phyloP scores from a whole-genome alignment of 352 stramenopile genomes.

The Globisporangium okanoganense region DNA sequence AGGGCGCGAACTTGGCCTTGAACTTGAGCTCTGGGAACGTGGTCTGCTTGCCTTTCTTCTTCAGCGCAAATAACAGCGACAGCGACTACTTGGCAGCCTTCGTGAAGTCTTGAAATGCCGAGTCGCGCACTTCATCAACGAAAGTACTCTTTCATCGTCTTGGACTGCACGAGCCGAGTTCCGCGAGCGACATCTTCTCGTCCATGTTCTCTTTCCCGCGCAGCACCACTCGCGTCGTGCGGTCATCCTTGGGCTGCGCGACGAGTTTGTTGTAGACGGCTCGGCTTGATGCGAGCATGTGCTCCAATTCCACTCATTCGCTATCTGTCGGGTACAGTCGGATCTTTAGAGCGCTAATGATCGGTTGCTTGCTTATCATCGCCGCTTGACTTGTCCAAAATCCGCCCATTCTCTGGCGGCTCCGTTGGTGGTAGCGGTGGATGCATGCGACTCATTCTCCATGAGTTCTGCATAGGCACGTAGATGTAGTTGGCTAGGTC shows the following conservation, averaged over 20 bases:
- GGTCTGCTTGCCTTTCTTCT: not conserved
- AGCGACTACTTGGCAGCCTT: not conserved
- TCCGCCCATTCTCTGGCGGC: not conserved
- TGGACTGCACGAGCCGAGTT: not conserved
- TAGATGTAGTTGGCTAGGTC: not conserved
- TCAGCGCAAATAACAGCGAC: not conserved
- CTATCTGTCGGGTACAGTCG: not conserved
- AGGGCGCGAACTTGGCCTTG: not conserved
- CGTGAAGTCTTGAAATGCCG: not conserved
- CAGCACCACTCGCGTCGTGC: not conserved
- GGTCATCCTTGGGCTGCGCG: not conserved
- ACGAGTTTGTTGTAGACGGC: not conserved
- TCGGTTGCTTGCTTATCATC: not conserved
- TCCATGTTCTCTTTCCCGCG: not conserved
- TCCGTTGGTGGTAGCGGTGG: not conserved
- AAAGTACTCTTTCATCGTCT: not conserved
- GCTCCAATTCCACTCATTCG: not conserved
- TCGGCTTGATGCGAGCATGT: not conserved
- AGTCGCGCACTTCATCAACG: not conserved
- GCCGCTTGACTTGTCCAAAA: not conserved
- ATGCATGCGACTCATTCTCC: not conserved
- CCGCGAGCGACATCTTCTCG: not conserved
- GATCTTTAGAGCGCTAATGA: not conserved
- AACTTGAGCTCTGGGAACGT: not conserved
- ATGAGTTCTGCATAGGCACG: not conserved